These are phyloP conservation scores for Gracilaria caudata DNA, from an alignment of 23 red algal genomes.

Conservation along the genomic window DNA sequence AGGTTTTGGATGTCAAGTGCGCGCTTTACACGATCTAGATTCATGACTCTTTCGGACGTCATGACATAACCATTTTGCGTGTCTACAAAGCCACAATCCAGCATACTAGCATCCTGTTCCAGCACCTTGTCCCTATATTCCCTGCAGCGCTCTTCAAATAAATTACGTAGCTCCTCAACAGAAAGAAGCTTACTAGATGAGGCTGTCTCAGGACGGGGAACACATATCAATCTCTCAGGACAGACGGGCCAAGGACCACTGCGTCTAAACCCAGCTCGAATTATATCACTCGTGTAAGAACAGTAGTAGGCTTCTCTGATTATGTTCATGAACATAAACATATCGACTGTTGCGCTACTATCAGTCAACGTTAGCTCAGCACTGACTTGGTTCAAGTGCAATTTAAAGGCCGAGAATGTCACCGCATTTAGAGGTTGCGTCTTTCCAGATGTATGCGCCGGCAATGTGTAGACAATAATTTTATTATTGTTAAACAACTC, in stretches of 20 bases:
- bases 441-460: slow-evolving; percentile 49
- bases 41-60: slow-evolving; percentile 3
- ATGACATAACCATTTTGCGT: slow-evolving; percentile 28
- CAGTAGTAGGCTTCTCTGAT: background rate
- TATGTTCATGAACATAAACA: background rate
- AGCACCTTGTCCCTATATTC: slow-evolving; percentile 21
- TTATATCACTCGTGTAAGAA: slow-evolving; percentile 10
- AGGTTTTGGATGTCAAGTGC: background rate
- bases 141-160: background rate
- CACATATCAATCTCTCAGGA: background rate
- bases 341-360: background rate
- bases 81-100: slow-evolving; percentile 32
- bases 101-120: background rate
- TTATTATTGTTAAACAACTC: slow-evolving; percentile 28
- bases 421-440: slow-evolving; percentile 47
- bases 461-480: slow-evolving; percentile 39
- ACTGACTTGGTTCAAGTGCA: background rate
- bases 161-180: slow-evolving; percentile 13
- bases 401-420: slow-evolving; percentile 44
- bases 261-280: slow-evolving; percentile 28
- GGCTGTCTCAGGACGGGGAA: background rate
- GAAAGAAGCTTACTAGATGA: background rate
- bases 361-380: background rate
- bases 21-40: background rate
- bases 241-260: slow-evolving; percentile 8